Conservation (phyloP, 2,329 filamentous ascomycete species). For the Didymosphaeria variabile region DNA sequence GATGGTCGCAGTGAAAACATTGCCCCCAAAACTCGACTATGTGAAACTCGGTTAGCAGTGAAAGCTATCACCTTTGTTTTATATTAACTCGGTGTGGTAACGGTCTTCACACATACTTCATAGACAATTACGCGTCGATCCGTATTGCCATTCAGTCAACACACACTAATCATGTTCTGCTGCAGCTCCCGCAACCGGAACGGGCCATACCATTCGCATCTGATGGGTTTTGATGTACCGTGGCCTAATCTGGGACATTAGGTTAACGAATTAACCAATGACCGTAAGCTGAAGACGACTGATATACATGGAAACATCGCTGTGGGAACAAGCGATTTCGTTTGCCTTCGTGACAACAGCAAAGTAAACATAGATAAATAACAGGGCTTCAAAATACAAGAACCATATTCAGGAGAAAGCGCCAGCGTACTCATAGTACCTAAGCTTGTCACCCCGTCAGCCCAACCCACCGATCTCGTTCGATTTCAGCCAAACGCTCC, state of each 20-base stretch:
- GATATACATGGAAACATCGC: too few species aligned
- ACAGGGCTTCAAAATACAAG: neutral
- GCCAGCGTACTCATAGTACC: neutral
- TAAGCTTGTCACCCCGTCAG: neutral
- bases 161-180: too few species aligned
- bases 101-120: neutral
- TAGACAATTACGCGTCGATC: too few species aligned
- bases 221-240: too few species aligned
- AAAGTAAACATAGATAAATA: neutral
- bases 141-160: too few species aligned
- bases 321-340: too few species aligned
- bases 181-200: too few species aligned
- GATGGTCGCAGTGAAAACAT: neutral
- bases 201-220: too few species aligned
- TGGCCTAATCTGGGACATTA: too few species aligned
- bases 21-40: neutral
- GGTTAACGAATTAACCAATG: too few species aligned
- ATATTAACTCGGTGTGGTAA: neutral
- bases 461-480: neutral
- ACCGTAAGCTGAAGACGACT: too few species aligned
- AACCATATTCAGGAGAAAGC: neutral
- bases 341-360: too few species aligned
- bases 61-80: neutral
- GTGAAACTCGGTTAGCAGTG: neutral
- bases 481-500: neutral